Conservation (phyloP, 495 filamentous ascomycete species). For the Penicillium antarcticum region DNA sequence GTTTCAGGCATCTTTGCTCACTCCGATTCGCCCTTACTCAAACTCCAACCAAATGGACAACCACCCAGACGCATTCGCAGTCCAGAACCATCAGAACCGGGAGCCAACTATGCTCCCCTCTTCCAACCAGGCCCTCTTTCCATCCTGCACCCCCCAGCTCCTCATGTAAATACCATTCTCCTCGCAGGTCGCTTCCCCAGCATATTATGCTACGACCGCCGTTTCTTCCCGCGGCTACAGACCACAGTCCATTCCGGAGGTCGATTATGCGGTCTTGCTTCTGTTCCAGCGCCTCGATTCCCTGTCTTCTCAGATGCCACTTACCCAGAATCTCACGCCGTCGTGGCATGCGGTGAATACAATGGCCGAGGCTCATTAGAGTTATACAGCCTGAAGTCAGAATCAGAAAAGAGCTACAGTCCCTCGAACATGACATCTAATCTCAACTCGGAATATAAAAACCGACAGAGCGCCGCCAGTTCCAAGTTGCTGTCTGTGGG, state of each 20-base stretch:
- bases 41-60: conserved; percentile 37
- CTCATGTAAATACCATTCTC: conserved; percentile 45
- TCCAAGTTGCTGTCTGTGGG: conserved; percentile 82
- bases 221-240: conserved; percentile 75
- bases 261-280: conserved; percentile 71
- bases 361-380: conserved; percentile 89
- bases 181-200: conserved; percentile 86
- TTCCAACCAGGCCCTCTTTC: conserved; percentile 79
- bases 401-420: conserved; percentile 18
- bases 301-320: conserved; percentile 47
- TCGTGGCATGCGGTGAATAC: conserved; percentile 91
- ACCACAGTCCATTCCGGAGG: conserved; percentile 82
- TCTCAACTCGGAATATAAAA: conserved; percentile 51
- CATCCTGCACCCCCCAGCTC: conserved; percentile 70
- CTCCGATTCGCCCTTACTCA: conserved; percentile 36
- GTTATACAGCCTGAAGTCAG: conserved; percentile 63
- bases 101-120: conserved; percentile 64
- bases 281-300: conserved; percentile 62
- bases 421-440: conserved; percentile 33
- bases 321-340: conserved; percentile 52
- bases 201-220: conserved; percentile 84
- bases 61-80: conserved; percentile 44
- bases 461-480: conserved; percentile 77
- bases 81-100: conserved; percentile 31
- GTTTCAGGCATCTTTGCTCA: conserved; percentile 34